Conservation (phyloP, 371 early-diverging fungal species). For the Rhizopus stolonifer region DNA sequence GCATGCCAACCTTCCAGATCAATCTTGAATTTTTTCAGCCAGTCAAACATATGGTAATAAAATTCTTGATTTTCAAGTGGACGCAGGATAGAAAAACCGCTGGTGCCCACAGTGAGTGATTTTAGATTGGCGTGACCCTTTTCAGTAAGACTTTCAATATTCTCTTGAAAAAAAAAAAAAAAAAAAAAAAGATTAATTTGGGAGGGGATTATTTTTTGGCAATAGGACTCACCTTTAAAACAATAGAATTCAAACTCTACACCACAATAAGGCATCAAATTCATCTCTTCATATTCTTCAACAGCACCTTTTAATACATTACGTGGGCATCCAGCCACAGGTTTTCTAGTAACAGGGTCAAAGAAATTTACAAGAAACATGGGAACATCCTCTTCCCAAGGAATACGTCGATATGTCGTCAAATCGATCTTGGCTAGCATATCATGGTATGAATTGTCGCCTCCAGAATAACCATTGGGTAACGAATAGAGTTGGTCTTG, state of each 20-base stretch:
- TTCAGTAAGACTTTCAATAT: constrained; percentile 56
- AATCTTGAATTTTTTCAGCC: constrained; percentile 60
- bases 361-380: constrained; percentile 72
- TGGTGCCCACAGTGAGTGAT: constrained; percentile 77
- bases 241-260: constrained; percentile 85
- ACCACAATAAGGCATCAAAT: constrained; percentile 66
- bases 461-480: constrained; percentile 22
- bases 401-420: constrained; percentile 65
- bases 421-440: constrained; percentile 71
- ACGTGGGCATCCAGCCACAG: constrained; percentile 70
- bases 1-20: constrained; percentile 81
- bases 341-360: constrained; percentile 53
- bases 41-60: constrained; percentile 72
- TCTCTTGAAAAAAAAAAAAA: no score
- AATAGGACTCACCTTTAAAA: constrained; percentile 62
- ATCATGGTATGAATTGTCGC: constrained; percentile 61
- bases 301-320: constrained; percentile 54
- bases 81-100: constrained; percentile 76
- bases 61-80: constrained; percentile 70
- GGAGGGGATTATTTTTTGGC: not conserved
- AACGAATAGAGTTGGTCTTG: constrained; percentile 55
- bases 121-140: constrained; percentile 56
- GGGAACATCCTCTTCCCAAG: constrained; percentile 78
- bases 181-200: no score
- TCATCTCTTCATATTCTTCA: constrained; percentile 43